A percentile compares a stretch with the other conserved stretches of the same genome.
Evolutionary conservation across 2,329 filamentous ascomycete species (phyloP).

Genomic region (Pyrenochaeta sp.): DNA sequence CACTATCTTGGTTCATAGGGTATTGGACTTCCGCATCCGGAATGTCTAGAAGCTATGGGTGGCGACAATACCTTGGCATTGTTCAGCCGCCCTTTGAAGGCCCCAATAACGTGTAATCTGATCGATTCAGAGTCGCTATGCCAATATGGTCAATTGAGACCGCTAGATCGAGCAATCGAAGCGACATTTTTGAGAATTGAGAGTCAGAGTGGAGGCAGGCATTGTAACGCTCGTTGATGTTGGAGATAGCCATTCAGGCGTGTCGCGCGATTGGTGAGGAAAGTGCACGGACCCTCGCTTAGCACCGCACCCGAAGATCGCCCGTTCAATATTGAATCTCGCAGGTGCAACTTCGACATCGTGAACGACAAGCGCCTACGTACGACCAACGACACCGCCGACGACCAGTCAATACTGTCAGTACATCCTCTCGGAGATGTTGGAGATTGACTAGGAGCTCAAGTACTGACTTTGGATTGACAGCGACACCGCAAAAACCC

Average conservation of each 20-base stretch:
- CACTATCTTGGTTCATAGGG: no score
- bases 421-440: constrained; percentile 11
- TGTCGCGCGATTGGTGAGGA: background rate
- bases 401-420: constrained; percentile 37
- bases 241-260: background rate
- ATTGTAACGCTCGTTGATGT: background rate
- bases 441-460: background rate
- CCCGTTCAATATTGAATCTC: constrained; percentile 36
- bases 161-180: no score
- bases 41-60: no score
- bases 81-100: no score
- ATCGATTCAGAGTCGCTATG: no score
- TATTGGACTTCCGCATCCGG: no score
- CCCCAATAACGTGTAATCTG: no score
- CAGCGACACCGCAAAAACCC: constrained; percentile 34
- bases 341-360: constrained; percentile 21
- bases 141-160: no score
- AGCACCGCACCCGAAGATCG: constrained; percentile 31
- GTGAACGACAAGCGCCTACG: constrained; percentile 39
- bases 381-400: constrained; percentile 34
- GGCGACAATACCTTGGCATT: no score
- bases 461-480: constrained; percentile 24
- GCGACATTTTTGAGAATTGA: no score
- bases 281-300: constrained; percentile 26
- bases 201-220: no score